These are phyloP conservation scores for Xerocomus spinulosus DNA, from an alignment of 768 basidiomycete species.

Conservation along the genomic window DNA sequence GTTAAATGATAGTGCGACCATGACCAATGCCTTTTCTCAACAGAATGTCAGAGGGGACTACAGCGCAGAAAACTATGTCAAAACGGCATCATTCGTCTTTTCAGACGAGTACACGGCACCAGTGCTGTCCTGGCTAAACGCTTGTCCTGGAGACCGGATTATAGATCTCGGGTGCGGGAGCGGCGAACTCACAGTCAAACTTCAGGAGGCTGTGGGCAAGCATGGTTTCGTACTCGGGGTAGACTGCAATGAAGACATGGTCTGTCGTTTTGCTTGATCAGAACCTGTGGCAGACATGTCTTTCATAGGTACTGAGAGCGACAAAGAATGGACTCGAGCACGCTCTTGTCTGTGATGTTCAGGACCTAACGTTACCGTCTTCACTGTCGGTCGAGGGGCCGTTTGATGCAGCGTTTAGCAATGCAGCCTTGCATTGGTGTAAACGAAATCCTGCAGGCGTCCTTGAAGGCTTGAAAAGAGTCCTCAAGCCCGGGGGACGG, in stretches of 20 bases:
- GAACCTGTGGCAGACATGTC: not conserved
- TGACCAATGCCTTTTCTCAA: too few relatives aligned
- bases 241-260: constrained; percentile 73
- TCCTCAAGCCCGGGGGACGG: constrained; percentile 66
- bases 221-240: constrained; percentile 61
- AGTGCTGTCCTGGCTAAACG: constrained; percentile 56
- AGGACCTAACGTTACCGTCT: constrained; percentile 37
- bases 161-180: constrained; percentile 82
- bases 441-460: constrained; percentile 68
- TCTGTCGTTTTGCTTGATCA: constrained; percentile 28
- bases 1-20: too few relatives aligned
- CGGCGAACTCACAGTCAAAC: constrained; percentile 64
- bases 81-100: constrained; percentile 69
- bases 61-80: constrained; percentile 58
- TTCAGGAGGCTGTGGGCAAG: constrained; percentile 48
- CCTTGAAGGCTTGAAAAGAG: constrained; percentile 49
- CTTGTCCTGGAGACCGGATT: constrained; percentile 63
- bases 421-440: constrained; percentile 83
- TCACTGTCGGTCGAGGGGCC: constrained; percentile 30
- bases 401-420: constrained; percentile 77
- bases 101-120: constrained; percentile 42
- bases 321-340: constrained; percentile 41
- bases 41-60: constrained; percentile 36
- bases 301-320: constrained; percentile 50
- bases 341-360: constrained; percentile 53